Conservation (phyloP, 1,139 yeast genomes). For the Saccharomycopsis crataegensis region DNA sequence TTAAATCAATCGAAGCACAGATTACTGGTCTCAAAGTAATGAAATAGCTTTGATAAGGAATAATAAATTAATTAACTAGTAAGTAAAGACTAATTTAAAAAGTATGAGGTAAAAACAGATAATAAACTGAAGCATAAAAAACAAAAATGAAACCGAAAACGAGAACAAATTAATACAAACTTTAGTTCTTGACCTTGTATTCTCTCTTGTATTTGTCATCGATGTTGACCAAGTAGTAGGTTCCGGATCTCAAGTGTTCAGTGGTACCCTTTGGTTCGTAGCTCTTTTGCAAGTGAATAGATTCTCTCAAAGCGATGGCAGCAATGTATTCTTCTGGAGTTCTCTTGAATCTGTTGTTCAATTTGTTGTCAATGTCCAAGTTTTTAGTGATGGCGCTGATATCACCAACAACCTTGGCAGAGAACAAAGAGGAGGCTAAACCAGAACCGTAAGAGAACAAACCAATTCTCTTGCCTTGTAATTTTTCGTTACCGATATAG, state of each 20-base stretch:
- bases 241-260: conserved; percentile 64
- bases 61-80: no score
- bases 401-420: conserved; percentile 77
- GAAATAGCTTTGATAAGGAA: no score
- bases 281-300: conserved; percentile 66
- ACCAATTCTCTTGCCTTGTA: conserved; percentile 82
- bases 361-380: conserved; percentile 62
- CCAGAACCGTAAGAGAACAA: conserved; percentile 98
- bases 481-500: conserved; percentile 63
- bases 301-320: conserved; percentile 83
- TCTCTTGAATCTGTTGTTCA: conserved; percentile 57
- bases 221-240: conserved; percentile 76
- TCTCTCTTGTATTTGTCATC: conserved; percentile 86
- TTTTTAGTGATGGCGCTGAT: conserved; percentile 56
- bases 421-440: conserved; percentile 83
- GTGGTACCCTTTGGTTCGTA: conserved; percentile 74
- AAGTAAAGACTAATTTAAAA: no score
- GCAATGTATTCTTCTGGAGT: conserved; percentile 78
- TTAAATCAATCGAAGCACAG: no score
- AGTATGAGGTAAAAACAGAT: no score
- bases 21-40: no score
- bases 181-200: conserved; percentile 47
- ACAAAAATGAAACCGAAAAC: no score
- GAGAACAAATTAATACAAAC: not conserved
- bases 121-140: no score